Evolutionary conservation across 2,329 filamentous ascomycete genomes (phyloP).

Genomic region (Pseudogymnoascus sp.): DNA sequence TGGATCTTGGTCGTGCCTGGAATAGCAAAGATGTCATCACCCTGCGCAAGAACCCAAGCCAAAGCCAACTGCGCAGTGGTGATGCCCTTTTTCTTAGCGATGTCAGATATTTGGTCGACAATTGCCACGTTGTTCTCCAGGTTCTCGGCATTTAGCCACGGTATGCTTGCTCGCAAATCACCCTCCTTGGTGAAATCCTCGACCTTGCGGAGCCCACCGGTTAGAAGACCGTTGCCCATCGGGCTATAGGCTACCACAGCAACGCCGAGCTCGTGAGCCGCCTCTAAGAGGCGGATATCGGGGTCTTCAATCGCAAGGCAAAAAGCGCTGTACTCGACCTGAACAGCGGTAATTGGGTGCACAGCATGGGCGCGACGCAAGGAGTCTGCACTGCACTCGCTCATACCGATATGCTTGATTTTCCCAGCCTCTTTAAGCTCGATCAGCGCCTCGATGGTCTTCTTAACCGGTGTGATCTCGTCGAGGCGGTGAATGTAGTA

Average conservation of each 20-base stretch:
- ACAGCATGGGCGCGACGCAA: conserved; percentile 40
- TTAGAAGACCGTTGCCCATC: conserved; percentile 41
- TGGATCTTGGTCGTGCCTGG: background rate
- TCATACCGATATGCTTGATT: conserved; percentile 42
- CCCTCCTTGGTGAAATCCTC: conserved; percentile 13
- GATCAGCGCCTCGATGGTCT: conserved; percentile 41
- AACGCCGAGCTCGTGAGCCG: conserved; percentile 34
- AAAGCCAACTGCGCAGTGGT: conserved; percentile 48
- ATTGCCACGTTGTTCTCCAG: conserved; percentile 45
- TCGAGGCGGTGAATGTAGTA: conserved; percentile 36
- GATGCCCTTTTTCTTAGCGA: conserved; percentile 39
- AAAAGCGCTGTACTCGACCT: conserved; percentile 47
- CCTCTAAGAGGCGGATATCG: conserved; percentile 32
- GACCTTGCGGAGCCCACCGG: conserved; percentile 26
- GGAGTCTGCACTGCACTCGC: conserved; percentile 39
- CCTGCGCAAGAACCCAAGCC: conserved; percentile 36
- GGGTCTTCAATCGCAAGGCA: conserved; percentile 40
- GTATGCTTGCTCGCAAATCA: conserved; percentile 30
- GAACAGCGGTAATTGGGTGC: conserved; percentile 41
- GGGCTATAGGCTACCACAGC: conserved; percentile 41
- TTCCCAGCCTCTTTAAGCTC: conserved; percentile 39
- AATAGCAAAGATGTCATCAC: background rate
- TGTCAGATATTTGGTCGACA: conserved; percentile 34
- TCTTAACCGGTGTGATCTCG: conserved; percentile 36
- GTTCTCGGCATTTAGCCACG: conserved; percentile 39